Base-by-base conservation (phyloP, 148 eudicot genomes). In the Simmondsia chinensis region DNA sequence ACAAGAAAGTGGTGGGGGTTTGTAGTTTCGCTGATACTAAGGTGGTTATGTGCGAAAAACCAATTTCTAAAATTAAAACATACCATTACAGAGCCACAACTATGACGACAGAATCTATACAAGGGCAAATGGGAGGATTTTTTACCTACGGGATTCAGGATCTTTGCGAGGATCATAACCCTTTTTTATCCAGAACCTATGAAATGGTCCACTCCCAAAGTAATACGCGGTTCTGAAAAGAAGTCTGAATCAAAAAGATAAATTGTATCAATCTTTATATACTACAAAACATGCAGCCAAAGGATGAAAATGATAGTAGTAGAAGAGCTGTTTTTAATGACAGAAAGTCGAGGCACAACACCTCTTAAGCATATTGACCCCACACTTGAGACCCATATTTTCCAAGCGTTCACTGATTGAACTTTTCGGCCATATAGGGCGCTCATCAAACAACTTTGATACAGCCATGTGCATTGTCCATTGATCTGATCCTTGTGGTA, bases 111-210 rank as follows among this genome's bases (percentile, higher is more conserved):
- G n/a, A n/a, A 23, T 16, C 23, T 20, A 10, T 7, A 3, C 43
- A 13, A 26, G 15, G 17, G 29, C 13, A 27, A 16, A 15, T 16
- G 18, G 36, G 35, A 33, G 22, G 43, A 57, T 22, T 15, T 47
- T 80, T 76, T 61, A 91, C 95, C 85, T 61, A 49, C 95, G 86
- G 44, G 95, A 85, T 70, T 85, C 99, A 33, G 94, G 86, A 66
- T 91, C 95, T 56, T 74, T 82, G 59, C 99, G 94, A 34, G 99
- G 99, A 74, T 91, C 99, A 64, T 82, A 91, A 39, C 99, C 99
- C 68, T 86, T 91, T 50, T 71, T 72, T 46, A 91, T 91, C 82
- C 85, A 91, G 68, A 91, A 82, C 63, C 87, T 70, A 60, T 64
- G 88, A 55, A 71, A 91, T 38, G 99, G 99, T 39, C 99, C 99